Evolutionary conservation across 1,139 yeast genomes (phyloP).

Genomic region (Pichia sp.): DNA sequence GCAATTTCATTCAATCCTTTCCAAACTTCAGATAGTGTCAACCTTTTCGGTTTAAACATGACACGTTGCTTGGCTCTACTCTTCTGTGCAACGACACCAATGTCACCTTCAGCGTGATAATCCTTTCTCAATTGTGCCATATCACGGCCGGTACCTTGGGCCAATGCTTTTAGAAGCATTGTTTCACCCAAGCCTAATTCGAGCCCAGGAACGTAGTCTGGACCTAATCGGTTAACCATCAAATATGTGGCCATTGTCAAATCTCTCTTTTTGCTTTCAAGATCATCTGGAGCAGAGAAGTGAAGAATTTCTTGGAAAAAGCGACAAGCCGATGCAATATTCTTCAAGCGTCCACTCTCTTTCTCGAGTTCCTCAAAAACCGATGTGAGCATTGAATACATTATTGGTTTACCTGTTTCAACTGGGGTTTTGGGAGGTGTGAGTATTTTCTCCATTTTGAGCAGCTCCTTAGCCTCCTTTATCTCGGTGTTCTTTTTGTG

Average conservation of each 20-base stretch:
- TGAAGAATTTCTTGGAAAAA: slow-evolving; percentile 60
- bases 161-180: slow-evolving; percentile 74
- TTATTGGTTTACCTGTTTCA: slow-evolving; percentile 30
- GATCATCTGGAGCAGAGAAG: slow-evolving; percentile 21
- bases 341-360: slow-evolving; percentile 77
- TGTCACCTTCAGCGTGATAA: slow-evolving; percentile 76
- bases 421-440: slow-evolving; percentile 10
- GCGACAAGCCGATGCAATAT: slow-evolving; percentile 64
- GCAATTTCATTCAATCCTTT: slow-evolving; percentile 73
- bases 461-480: slow-evolving; percentile 20
- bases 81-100: slow-evolving; percentile 82
- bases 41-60: slow-evolving; percentile 85
- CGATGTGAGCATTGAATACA: slow-evolving; percentile 57
- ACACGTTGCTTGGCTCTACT: slow-evolving; percentile 83
- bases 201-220: slow-evolving; percentile 82
- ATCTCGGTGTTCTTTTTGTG: slow-evolving; percentile 18
- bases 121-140: slow-evolving; percentile 63
- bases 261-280: slow-evolving; percentile 37
- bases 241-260: slow-evolving; percentile 70
- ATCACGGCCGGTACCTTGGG: slow-evolving; percentile 85
- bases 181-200: slow-evolving; percentile 94
- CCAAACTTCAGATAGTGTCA: slow-evolving; percentile 70
- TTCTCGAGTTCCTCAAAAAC: slow-evolving; percentile 71
- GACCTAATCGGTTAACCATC: slow-evolving; percentile 84
- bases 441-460: slow-evolving; percentile 15